Evolutionary conservation across 257 asterid species (phyloP).

Genomic region (Capsicum chinense): DNA sequence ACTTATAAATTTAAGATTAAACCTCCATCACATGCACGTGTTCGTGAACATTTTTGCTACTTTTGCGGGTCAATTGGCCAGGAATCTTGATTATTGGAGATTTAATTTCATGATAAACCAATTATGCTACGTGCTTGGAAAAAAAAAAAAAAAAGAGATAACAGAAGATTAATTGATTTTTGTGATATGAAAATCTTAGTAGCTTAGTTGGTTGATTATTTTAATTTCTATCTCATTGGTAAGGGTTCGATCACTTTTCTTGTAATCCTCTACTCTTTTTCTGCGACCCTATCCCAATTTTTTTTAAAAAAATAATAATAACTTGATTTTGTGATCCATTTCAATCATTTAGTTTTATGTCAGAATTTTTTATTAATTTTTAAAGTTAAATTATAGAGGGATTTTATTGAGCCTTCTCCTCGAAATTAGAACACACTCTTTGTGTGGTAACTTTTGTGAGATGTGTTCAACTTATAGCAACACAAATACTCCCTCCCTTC

Average conservation of each 20-base stretch:
- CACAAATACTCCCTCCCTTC: background rate
- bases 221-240: too few species aligned
- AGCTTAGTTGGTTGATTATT: too few species aligned
- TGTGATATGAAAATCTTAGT: too few species aligned
- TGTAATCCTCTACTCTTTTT: background rate
- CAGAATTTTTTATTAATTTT: too few species aligned
- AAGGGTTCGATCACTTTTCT: background rate
- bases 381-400: too few species aligned
- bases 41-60: background rate
- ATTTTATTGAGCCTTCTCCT: background rate
- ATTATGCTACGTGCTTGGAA: background rate
- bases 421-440: too few species aligned
- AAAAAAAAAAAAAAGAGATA: background rate
- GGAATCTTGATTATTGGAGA: constrained; percentile 22
- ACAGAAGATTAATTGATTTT: background rate
- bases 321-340: too few species aligned
- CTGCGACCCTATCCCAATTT: too few species aligned
- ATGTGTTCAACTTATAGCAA: background rate
- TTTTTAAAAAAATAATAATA: too few species aligned
- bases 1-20: background rate
- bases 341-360: too few species aligned
- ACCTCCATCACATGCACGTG: background rate
- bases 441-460: background rate
- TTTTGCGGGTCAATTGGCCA: background rate
- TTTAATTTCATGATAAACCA: background rate